phyloP scores from a whole-genome alignment of 345 rosid genomes.

The Citrus cavaleriei region DNA sequence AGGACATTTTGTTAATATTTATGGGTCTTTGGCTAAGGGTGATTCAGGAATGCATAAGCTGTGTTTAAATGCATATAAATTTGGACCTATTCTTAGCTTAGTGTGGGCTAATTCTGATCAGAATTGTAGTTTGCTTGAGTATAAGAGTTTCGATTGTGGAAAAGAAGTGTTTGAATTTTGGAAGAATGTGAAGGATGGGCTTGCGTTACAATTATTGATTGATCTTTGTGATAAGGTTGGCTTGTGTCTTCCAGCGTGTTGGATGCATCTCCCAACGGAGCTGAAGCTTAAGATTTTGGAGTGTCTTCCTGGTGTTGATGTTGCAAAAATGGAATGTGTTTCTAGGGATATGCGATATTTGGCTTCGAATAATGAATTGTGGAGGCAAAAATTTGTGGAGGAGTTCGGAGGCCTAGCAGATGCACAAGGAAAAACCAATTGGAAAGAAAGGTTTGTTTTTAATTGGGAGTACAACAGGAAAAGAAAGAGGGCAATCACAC shows the following conservation, averaged over 20 bases:
- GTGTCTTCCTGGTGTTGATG: slow-evolving; percentile 47
- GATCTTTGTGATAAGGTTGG: slow-evolving; percentile 52
- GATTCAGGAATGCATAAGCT: slow-evolving; percentile 30
- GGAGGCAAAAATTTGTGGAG: slow-evolving; percentile 51
- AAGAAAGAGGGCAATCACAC: slow-evolving; percentile 3
- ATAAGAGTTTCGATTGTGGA: slow-evolving; percentile 12
- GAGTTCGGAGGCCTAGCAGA: slow-evolving; percentile 28
- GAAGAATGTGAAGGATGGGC: slow-evolving; percentile 70
- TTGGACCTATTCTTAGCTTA: slow-evolving; percentile 34
- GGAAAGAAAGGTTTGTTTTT: slow-evolving; percentile 44
- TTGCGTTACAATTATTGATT: slow-evolving; percentile 57
- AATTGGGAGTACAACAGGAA: slow-evolving; percentile 33
- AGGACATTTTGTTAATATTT: slow-evolving; percentile 47
- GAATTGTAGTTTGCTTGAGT: slow-evolving; percentile 3
- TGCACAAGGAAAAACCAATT: slow-evolving; percentile 10
- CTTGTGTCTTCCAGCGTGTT: slow-evolving; percentile 52
- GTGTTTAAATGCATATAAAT: slow-evolving; percentile 41
- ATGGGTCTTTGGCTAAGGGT: slow-evolving; percentile 42
- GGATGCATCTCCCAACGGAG: slow-evolving; percentile 58
- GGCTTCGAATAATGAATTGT: slow-evolving; percentile 48
- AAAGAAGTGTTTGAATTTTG: slow-evolving; percentile 56
- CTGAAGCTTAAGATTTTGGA: slow-evolving; percentile 63
- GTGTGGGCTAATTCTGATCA: slow-evolving; percentile 26
- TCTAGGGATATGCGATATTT: slow-evolving; percentile 42
- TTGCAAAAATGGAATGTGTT: slow-evolving; percentile 48